Base-by-base conservation (phyloP, 352 stramenopile species). In the Thalassiosira livingstoniorum region DNA sequence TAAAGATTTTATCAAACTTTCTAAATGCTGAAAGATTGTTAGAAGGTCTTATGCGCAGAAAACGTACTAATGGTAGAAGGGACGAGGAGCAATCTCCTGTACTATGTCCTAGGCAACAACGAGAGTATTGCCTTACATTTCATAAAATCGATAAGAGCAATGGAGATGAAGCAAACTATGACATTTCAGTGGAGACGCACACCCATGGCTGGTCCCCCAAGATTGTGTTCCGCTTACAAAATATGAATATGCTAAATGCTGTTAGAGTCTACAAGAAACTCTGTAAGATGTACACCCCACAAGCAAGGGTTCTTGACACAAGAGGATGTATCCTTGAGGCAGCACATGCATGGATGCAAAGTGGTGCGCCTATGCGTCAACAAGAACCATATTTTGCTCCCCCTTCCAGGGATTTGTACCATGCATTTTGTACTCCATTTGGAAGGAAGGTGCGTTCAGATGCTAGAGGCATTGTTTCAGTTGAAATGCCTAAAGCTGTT, bases 121-220 rank as follows among this genome's bases (percentile, higher is more conserved):
- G 53, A 21, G 67, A 76, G 18, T 76, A 76, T 53, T 35, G 23
- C 29, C 23, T 53, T n/a, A 76, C 67, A 10, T 76, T 76, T 43
- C 67, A 76, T 53, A 21, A 67, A 27, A 76, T 76, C n/a, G 67
- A 76, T 32, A 76, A 76, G 57, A 43, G 67, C 11, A 76, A 76
- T 58, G 53, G 67, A 37, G 54, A 32, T 25, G 67, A 76, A 39
- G 43, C 23, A 29, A 76, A 76, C 31, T 76, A 76, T 42, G 67
- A 76, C 39, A 37, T 76, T 27, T 47, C 0, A 23, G 67, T 47
- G 15, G 27, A 76, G 53, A 67, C 23, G 2, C 42, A 51, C 18
- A 29, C 27, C 4, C 67, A 76, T 31, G 60, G 37, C 31, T 76
- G 67, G 67, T 25, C 47, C 4, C 67, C 67, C 13, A 76, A 76